Evolutionary conservation across 306 rosid genomes (phyloP).

Genomic region (Cucumis hystrix): DNA sequence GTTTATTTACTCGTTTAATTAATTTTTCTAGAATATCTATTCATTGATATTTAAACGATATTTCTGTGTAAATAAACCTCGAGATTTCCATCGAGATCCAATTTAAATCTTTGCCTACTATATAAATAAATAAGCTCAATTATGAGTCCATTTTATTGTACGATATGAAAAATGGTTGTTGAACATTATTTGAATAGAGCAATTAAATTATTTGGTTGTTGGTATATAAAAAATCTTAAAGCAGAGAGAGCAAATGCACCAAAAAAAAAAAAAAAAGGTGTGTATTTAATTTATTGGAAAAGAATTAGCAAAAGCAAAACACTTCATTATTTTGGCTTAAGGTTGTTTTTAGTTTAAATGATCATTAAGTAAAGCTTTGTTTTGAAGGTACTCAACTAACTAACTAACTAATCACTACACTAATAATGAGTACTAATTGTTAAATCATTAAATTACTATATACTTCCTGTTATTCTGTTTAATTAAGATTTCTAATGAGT

Average conservation of each 20-base stretch:
- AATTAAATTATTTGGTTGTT: background rate
- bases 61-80: too few relatives aligned
- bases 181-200: background rate
- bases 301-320: background rate
- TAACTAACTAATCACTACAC: background rate
- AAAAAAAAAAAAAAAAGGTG: background rate
- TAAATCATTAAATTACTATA: background rate
- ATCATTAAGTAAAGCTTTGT: background rate
- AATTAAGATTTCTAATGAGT: too few relatives aligned
- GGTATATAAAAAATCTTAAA: background rate
- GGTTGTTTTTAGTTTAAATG: background rate
- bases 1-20: too few relatives aligned
- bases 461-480: too few relatives aligned
- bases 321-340: background rate
- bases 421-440: background rate
- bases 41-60: too few relatives aligned
- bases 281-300: background rate
- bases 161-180: background rate
- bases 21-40: too few relatives aligned
- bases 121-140: background rate
- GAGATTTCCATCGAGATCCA: too few relatives aligned
- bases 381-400: conserved; percentile 2
- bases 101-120: too few relatives aligned
- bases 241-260: background rate
- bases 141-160: background rate